Evolutionary conservation across 73 alveolate genomes (phyloP).

Genomic region (Stentor coeruleus): DNA sequence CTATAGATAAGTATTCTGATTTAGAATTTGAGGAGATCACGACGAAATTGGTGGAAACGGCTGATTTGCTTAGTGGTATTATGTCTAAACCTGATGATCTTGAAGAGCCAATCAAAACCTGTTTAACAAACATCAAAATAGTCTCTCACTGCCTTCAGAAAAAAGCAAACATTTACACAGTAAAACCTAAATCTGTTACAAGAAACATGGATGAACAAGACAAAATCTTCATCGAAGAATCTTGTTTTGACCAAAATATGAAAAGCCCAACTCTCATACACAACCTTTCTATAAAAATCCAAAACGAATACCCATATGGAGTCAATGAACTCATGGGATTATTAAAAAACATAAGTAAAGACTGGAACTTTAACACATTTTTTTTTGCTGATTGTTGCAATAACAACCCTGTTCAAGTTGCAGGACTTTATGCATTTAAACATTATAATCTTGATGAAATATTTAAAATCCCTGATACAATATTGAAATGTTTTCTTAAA

Average conservation of each 20-base stretch:
- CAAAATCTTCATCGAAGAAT: constrained; percentile 11
- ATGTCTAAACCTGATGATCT: neutral
- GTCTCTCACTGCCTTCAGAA: neutral
- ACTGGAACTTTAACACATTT: neutral
- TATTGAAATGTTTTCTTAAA: neutral
- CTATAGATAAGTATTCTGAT: neutral
- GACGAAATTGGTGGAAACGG: neutral
- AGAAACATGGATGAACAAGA: constrained; percentile 23
- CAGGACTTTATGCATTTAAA: neutral
- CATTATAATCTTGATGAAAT: neutral
- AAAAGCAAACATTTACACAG: neutral
- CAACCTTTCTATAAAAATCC: neutral
- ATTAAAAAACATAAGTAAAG: neutral
- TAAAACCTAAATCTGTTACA: neutral
- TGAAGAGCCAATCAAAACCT: neutral
- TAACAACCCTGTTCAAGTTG: neutral
- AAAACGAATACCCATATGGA: neutral
- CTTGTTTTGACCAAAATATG: constrained; percentile 5
- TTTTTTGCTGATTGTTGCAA: neutral
- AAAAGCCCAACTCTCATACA: neutral
- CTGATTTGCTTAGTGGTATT: neutral
- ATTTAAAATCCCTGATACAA: neutral
- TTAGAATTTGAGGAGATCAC: neutral
- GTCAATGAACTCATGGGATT: neutral
- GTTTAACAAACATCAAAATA: too few species aligned